These are phyloP conservation scores for Oryza punctata DNA, from an alignment of 176 grass and related monocot species.

Conservation along the genomic window DNA sequence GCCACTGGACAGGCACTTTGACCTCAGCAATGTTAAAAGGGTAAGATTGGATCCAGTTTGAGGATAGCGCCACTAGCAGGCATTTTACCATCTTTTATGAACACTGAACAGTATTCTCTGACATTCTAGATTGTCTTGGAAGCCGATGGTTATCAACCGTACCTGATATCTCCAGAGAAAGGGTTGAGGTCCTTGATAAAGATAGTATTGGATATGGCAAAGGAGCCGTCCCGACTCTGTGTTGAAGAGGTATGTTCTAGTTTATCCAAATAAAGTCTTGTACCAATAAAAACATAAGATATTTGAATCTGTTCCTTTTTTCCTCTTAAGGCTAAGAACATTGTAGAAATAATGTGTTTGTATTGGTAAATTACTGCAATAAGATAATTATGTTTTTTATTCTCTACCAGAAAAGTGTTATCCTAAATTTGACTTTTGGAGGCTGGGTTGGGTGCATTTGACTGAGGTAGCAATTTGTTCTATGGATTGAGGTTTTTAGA, in stretches of 20 bases:
- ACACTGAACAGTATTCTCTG: constrained; percentile 20
- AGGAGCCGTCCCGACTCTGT: constrained; percentile 88
- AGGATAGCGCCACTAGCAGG: constrained; percentile 3
- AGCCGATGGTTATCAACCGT: constrained; percentile 95
- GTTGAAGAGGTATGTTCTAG: constrained; percentile 75
- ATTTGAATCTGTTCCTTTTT: not conserved
- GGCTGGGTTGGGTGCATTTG: not conserved
- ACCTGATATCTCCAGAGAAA: constrained; percentile 96
- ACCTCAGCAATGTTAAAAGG: constrained; percentile 91
- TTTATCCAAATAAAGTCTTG: not conserved
- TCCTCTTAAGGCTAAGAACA: not conserved
- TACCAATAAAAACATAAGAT: not conserved
- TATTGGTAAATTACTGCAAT: not conserved
- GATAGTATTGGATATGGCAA: constrained; percentile 92
- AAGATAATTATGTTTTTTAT: not conserved
- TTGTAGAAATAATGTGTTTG: not conserved
- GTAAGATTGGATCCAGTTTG: constrained; percentile 40
- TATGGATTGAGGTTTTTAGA: constrained; percentile 11
- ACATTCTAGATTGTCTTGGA: constrained; percentile 84
- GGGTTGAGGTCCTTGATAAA: constrained; percentile 93
- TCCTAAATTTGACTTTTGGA: constrained; percentile 4
- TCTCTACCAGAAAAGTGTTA: not conserved
- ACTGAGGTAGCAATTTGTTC: not conserved
- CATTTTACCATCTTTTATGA: constrained; percentile 10
- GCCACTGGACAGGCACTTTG: constrained; percentile 86